Conservation (phyloP, 257 asterid genomes). For the Linaria vulgaris region DNA sequence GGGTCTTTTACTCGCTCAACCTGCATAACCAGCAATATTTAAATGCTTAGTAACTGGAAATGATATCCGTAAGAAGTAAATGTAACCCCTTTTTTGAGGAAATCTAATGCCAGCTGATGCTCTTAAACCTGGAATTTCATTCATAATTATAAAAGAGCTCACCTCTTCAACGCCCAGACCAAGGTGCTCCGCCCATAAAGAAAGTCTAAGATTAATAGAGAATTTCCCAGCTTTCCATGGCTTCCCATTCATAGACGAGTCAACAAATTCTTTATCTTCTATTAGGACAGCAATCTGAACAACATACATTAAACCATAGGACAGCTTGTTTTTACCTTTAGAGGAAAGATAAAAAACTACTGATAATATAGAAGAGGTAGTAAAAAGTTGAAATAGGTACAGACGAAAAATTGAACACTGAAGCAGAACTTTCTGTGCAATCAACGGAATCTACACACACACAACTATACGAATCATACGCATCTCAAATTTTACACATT, state of each 20-base stretch:
- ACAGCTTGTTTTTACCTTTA: not conserved
- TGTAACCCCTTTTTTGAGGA: not conserved
- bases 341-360: slow-evolving; percentile 8
- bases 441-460: not conserved
- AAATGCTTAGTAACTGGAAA: slow-evolving; percentile 15
- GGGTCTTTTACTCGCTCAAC: slow-evolving; percentile 69
- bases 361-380: not conserved
- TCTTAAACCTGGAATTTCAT: slow-evolving; percentile 11
- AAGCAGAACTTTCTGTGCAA: not conserved
- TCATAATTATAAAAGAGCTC: slow-evolving; percentile 21
- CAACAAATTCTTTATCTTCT: slow-evolving; percentile 79
- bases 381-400: too few species aligned
- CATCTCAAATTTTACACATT: not conserved
- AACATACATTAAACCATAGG: slow-evolving; percentile 14
- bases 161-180: slow-evolving; percentile 71
- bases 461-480: not conserved
- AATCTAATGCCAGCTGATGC: slow-evolving; percentile 6
- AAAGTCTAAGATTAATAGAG: slow-evolving; percentile 65
- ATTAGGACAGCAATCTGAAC: slow-evolving; percentile 74
- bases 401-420: not conserved
- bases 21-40: slow-evolving; percentile 37
- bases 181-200: slow-evolving; percentile 94
- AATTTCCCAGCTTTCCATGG: slow-evolving; percentile 93
- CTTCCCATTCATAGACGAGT: slow-evolving; percentile 71
- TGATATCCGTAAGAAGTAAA: slow-evolving; percentile 8